A percentile compares a stretch with the other conserved stretches of the same genome.
phyloP scores from a whole-genome alignment of 331 rosid genomes.

The Dryas integrifolia region DNA sequence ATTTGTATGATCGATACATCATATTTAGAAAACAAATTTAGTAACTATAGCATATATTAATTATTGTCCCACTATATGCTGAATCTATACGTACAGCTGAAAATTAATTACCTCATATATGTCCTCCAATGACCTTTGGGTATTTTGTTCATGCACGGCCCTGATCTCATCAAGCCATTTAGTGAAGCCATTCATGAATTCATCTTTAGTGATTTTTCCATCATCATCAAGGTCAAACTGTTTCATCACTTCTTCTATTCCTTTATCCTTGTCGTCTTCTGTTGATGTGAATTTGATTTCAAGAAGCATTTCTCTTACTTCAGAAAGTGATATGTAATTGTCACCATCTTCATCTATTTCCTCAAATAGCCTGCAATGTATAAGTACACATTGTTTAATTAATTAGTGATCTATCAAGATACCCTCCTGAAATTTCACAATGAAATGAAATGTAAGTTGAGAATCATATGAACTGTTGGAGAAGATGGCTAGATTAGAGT shows the following conservation, averaged over 20 bases:
- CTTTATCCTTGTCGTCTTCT: constrained; percentile 37
- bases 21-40: too few relatives aligned
- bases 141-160: constrained; percentile 39
- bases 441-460: too few relatives aligned
- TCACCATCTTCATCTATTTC: constrained; percentile 51
- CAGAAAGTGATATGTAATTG: constrained; percentile 36
- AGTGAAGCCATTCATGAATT: constrained; percentile 56
- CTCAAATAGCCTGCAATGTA: constrained; percentile 42
- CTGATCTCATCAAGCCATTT: constrained; percentile 50
- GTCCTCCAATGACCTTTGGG: constrained; percentile 46
- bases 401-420: too few relatives aligned
- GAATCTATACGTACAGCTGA: too few relatives aligned
- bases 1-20: too few relatives aligned
- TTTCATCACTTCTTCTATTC: constrained; percentile 42
- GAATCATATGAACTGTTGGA: too few relatives aligned
- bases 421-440: too few relatives aligned
- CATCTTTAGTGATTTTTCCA: constrained; percentile 53
- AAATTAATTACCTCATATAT: constrained; percentile 39
- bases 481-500: too few relatives aligned
- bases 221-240: constrained; percentile 51
- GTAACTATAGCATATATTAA: too few relatives aligned
- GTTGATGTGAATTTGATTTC: constrained; percentile 33
- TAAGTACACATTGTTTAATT: too few relatives aligned
- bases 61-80: too few relatives aligned
- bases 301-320: constrained; percentile 41